phyloP scores from a whole-genome alignment of 805 yeast species.

The Yarrowia sp. region DNA sequence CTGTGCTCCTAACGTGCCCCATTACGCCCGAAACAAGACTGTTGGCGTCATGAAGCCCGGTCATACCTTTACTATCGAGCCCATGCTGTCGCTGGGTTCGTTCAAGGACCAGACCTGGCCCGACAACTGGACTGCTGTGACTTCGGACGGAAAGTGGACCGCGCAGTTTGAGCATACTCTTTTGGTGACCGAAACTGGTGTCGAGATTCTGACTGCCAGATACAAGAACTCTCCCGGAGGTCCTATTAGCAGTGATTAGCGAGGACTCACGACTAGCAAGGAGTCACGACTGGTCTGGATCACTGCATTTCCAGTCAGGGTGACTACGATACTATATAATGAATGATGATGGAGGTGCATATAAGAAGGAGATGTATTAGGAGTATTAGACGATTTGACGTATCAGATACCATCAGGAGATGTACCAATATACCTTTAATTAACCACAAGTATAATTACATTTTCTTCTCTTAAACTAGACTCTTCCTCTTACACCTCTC shows the following conservation, averaged over 20 bases:
- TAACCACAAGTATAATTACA: too few species aligned
- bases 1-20: slow-evolving; percentile 88
- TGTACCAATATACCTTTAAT: too few species aligned
- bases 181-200: slow-evolving; percentile 89
- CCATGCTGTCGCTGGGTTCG: slow-evolving; percentile 87
- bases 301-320: too few species aligned
- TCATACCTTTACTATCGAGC: slow-evolving; percentile 94
- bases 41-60: slow-evolving; percentile 94
- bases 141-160: slow-evolving; percentile 82
- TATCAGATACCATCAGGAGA: too few species aligned
- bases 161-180: slow-evolving; percentile 95
- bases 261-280: too few species aligned
- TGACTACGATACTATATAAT: neutral
- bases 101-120: slow-evolving; percentile 89
- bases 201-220: slow-evolving; percentile 84
- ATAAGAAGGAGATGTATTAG: too few species aligned
- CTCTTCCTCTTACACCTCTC: neutral
- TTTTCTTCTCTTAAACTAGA: too few species aligned
- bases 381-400: too few species aligned
- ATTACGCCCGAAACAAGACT: slow-evolving; percentile 89
- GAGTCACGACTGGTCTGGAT: too few species aligned
- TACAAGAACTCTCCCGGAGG: slow-evolving; percentile 86
- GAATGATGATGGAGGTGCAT: neutral
- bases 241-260: slow-evolving; percentile 28
- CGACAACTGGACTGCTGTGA: slow-evolving; percentile 93